Evolutionary conservation across 148 eudicot genomes (phyloP).

Genomic region (Vaccinium myrtillus): DNA sequence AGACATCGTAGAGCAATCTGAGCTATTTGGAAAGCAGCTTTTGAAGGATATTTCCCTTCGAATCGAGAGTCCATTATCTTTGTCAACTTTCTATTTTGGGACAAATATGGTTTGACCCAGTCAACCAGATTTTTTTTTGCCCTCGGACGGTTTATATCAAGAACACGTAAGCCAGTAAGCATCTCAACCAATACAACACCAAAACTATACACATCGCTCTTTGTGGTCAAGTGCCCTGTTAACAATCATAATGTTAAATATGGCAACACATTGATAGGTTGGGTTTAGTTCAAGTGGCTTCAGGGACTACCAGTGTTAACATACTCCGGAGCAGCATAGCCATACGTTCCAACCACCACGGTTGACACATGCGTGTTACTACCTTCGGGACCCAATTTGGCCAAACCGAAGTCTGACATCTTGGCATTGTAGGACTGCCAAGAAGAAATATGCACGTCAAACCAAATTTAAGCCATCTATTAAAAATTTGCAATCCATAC

Average conservation of each 20-base stretch:
- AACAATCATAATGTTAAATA: conserved; percentile 3
- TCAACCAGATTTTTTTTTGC: conserved; percentile 18
- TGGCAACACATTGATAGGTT: neutral
- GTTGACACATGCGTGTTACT: conserved; percentile 66
- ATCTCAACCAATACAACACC: conserved; percentile 82
- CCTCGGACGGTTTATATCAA: conserved; percentile 12
- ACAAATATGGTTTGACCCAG: conserved; percentile 21
- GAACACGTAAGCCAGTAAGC: conserved; percentile 24
- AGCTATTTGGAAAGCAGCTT: conserved; percentile 57
- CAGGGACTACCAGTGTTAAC: conserved; percentile 67
- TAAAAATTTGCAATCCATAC: no score
- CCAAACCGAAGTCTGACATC: conserved; percentile 82
- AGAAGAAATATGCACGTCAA: neutral
- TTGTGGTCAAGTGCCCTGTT: conserved; percentile 80
- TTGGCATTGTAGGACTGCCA: conserved; percentile 68
- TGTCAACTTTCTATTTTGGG: conserved; percentile 54
- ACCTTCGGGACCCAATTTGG: conserved; percentile 70
- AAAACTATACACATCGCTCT: conserved; percentile 80
- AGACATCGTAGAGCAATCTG: conserved; percentile 69
- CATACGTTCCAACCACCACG: conserved; percentile 71
- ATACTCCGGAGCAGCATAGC: conserved; percentile 93
- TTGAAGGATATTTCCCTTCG: conserved; percentile 62
- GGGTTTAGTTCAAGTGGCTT: neutral
- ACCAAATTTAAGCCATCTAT: neutral
- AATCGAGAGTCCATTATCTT: conserved; percentile 62